Conservation (phyloP, 495 filamentous ascomycete genomes). For the Penicillium cataractarum region DNA sequence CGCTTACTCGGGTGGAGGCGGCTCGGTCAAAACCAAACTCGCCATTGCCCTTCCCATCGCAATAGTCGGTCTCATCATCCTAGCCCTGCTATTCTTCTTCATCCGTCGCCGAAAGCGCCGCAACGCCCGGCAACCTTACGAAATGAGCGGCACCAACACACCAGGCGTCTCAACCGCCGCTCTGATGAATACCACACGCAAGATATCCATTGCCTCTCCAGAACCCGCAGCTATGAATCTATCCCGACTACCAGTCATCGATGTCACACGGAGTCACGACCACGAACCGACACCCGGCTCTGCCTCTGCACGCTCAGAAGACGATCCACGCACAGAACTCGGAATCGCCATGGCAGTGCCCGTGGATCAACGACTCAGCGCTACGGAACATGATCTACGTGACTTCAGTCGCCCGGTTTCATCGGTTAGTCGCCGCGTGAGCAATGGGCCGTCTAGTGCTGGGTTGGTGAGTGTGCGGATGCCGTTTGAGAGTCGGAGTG, state of each 20-base stretch:
- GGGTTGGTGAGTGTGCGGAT: slow-evolving; percentile 19
- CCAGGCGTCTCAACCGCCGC: slow-evolving; percentile 23
- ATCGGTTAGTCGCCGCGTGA: not conserved
- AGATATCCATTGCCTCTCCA: not conserved
- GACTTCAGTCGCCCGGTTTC: slow-evolving; percentile 13
- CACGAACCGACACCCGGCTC: slow-evolving; percentile 9
- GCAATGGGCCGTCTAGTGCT: not conserved
- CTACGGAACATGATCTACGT: slow-evolving; percentile 17
- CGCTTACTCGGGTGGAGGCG: slow-evolving; percentile 11
- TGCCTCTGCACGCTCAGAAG: not conserved
- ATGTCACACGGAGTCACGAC: slow-evolving; percentile 8
- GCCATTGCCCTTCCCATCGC: slow-evolving; percentile 45
- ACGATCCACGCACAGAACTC: slow-evolving; percentile 8
- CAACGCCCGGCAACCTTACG: slow-evolving; percentile 15
- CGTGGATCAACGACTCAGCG: slow-evolving; percentile 19
- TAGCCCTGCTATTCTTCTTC: slow-evolving; percentile 33
- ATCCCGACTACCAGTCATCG: slow-evolving; percentile 14
- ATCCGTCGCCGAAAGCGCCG: slow-evolving; percentile 27
- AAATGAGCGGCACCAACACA: slow-evolving; percentile 17
- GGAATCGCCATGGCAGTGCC: slow-evolving; percentile 24
- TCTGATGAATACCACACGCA: slow-evolving; percentile 16
- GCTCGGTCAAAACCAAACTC: slow-evolving; percentile 35
- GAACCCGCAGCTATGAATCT: slow-evolving; percentile 5
- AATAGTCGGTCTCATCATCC: slow-evolving; percentile 35
- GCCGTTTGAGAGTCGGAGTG: slow-evolving; percentile 30